A percentile compares a stretch with the other conserved stretches of the same genome.
These are phyloP conservation scores for Kwoniella botswanensis DNA, from an alignment of 768 basidiomycete species.

Conservation along the genomic window DNA sequence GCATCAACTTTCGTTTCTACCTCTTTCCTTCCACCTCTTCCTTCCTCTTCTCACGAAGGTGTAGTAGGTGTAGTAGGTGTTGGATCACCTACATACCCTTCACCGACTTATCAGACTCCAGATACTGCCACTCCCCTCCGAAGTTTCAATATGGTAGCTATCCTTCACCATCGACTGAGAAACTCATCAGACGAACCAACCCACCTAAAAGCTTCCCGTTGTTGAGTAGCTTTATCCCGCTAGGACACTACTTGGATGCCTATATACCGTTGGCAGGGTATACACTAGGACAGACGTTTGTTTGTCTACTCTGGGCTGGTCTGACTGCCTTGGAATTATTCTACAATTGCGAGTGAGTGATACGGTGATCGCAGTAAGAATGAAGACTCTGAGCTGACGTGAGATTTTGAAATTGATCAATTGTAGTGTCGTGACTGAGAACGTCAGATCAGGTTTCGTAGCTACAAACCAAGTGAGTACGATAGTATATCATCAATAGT, in stretches of 20 bases:
- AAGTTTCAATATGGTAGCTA: slow-evolving; percentile 9
- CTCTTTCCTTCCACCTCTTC: not conserved
- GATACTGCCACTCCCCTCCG: slow-evolving; percentile 9
- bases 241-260: not conserved
- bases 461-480: slow-evolving; percentile 14
- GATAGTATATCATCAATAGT: not conserved
- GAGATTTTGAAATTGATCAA: not conserved
- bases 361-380: not conserved
- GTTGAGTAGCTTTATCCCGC: slow-evolving; percentile 4
- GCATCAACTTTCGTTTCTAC: slow-evolving; percentile 1
- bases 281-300: slow-evolving; percentile 13
- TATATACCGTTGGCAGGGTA: slow-evolving; percentile 2
- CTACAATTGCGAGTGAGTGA: slow-evolving; percentile 17
- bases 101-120: slow-evolving; percentile 12
- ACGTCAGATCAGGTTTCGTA: slow-evolving; percentile 12
- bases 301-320: slow-evolving; percentile 3
- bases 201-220: slow-evolving; percentile 5
- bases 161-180: slow-evolving; percentile 11
- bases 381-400: not conserved
- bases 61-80: not conserved
- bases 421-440: slow-evolving; percentile 6
- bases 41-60: not conserved
- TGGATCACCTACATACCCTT: slow-evolving; percentile 17
- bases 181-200: not conserved
- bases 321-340: slow-evolving; percentile 6